A percentile compares a stretch with the other conserved stretches of the same genome.
Evolutionary conservation across 139 green algal species (phyloP).

Genomic region (Axilococcus clingmanii): DNA sequence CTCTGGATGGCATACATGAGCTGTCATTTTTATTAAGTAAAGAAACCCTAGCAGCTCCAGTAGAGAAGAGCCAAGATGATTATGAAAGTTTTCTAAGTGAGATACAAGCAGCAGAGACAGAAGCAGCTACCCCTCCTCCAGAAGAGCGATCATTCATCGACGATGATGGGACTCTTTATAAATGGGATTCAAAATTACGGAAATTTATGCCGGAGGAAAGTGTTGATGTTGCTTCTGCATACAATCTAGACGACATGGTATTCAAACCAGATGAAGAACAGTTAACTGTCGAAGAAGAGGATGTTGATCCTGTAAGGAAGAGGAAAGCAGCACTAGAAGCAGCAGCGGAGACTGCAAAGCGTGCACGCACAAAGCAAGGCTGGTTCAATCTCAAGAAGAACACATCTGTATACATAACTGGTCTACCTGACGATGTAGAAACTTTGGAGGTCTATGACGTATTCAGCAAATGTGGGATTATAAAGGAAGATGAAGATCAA

Average conservation of each 20-base stretch:
- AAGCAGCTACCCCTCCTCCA: conserved; percentile 22
- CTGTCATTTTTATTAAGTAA: conserved; percentile 6
- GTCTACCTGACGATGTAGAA: conserved; percentile 76
- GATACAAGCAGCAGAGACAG: conserved; percentile 45
- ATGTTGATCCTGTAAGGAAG: not conserved
- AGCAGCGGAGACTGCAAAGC: conserved; percentile 14
- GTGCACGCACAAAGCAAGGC: conserved; percentile 10
- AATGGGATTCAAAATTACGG: conserved; percentile 59
- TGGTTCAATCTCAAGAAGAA: conserved; percentile 87
- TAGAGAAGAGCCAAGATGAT: not conserved
- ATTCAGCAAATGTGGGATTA: conserved; percentile 69
- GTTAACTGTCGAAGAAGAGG: not conserved
- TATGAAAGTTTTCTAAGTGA: conserved; percentile 55
- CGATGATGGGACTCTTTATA: conserved; percentile 88
- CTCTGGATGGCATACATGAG: conserved; percentile 16
- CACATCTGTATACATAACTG: conserved; percentile 90
- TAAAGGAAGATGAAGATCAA: conserved; percentile 49
- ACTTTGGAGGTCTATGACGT: conserved; percentile 63
- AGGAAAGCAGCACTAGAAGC: conserved; percentile 14
- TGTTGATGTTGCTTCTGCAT: conserved; percentile 26
- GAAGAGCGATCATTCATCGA: conserved; percentile 84
- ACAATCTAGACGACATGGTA: conserved; percentile 49
- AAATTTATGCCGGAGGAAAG: conserved; percentile 58
- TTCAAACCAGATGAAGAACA: conserved; percentile 29
- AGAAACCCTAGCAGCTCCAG: not conserved